Evolutionary conservation across 495 filamentous ascomycete genomes (phyloP).

Genomic region (Penicillium odoratum): DNA sequence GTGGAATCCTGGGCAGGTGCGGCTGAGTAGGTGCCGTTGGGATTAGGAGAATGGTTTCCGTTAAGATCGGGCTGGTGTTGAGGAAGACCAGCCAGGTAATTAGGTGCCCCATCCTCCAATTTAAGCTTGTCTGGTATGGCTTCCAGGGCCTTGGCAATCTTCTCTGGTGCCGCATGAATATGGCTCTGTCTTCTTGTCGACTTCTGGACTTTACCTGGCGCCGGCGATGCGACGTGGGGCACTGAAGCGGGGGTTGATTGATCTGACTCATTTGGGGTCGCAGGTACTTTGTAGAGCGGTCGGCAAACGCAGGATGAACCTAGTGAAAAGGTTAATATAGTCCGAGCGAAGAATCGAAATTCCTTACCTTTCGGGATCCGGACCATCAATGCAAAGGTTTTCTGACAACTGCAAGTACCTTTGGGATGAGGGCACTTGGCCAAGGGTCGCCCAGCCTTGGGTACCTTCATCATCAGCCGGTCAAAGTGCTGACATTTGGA

Average conservation of each 20-base stretch:
- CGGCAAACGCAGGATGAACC: constrained; percentile 43
- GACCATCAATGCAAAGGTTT: constrained; percentile 52
- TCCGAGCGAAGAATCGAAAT: neutral
- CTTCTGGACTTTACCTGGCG: constrained; percentile 29
- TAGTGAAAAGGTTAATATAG: constrained; percentile 12
- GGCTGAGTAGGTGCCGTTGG: neutral
- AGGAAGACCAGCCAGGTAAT: constrained; percentile 10
- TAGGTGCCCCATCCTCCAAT: constrained; percentile 22
- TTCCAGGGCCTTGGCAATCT: constrained; percentile 30
- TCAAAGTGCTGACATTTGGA: constrained; percentile 78
- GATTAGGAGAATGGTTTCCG: neutral
- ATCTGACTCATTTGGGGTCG: constrained; percentile 16
- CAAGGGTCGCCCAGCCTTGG: constrained; percentile 77
- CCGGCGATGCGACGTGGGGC: constrained; percentile 15
- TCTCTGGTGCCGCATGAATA: constrained; percentile 30
- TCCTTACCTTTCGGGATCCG: constrained; percentile 47
- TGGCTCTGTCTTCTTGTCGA: constrained; percentile 26
- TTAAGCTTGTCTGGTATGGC: constrained; percentile 24
- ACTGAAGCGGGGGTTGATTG: constrained; percentile 15
- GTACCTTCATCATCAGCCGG: constrained; percentile 74
- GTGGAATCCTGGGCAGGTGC: too few relatives aligned
- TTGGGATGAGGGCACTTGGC: constrained; percentile 74
- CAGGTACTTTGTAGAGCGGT: constrained; percentile 42
- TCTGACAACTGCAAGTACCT: constrained; percentile 58
- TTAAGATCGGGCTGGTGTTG: constrained; percentile 11